Evolutionary conservation across 2,329 filamentous ascomycete genomes (phyloP), one percentile per base, ranked within the genome.

Genomic region (Penicillium janthinellum): DNA sequence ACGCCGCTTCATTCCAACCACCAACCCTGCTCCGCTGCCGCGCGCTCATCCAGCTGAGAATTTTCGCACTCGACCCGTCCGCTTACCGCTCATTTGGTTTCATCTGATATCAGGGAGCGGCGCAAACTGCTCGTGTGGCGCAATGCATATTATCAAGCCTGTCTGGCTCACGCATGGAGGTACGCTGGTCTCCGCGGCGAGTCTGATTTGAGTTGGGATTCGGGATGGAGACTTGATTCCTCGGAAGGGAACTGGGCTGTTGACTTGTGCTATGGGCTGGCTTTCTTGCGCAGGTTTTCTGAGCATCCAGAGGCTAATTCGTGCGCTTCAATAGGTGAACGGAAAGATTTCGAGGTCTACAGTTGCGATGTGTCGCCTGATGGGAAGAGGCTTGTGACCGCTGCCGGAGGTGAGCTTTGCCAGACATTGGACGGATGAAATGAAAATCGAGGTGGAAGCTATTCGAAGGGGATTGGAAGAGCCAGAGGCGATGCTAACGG

Each of bases 301-400:
- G 12, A 4, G 12, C 5, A 17, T 8, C 17, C 15, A 25, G 22
- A 20, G 28, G 58, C 70, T 72, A 63, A 72, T 56, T 2, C 2
- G 2, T 50, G 39, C 35, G 44, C 60, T 22, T 57, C 17, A 64
- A 60, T 70, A 91, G 90, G 94, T 75, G 95, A 99, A 81, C 91
- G 96, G 76, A 98, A 97, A 75, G 93, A 98, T 75, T 96, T 96
- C 74, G 95, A 99, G 79, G 94, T 98, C 67, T 99, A 98, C 81
- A 96, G 92, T 80, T 98, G 94, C 77, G 91, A 98, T 82, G 88
- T 99, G 65, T 99, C 95, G 31, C 91, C 95, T 14, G 95, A 99
- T 79, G 95, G 94, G 67, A 89, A 88, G 73, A 88, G 95, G 65
- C 85, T 99, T 58, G 95, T 94, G 51, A 98, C 95, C 20, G 95